Evolutionary conservation across 225 moss, liverwort and hornwort species (phyloP), one percentile per base, ranked within the genome.

Genomic region (Rhytidiadelphus loreus): DNA sequence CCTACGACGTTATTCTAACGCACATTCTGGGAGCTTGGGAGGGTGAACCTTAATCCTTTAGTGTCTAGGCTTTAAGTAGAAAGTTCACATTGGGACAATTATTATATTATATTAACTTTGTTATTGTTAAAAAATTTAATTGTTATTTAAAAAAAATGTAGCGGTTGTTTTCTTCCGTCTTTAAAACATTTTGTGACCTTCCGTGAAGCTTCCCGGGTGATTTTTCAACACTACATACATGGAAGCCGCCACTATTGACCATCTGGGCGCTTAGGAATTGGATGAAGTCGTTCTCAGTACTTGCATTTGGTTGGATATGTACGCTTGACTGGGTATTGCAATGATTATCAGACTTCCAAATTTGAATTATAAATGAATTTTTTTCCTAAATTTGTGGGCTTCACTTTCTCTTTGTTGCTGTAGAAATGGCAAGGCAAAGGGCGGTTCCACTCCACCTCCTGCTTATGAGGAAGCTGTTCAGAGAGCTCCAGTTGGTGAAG

Each of bases 381-480:
- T 13, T 62, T 37, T 64, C 76, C 60, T 62, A 22, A 30, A n/a
- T 62, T 29, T 80, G 8, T 50, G 55, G 63, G 35, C 88, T 78
- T 12, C 65, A 35, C 20, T 43, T 59, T 29, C 66, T 11, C 30
- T 63, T 84, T 63, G 21, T 28, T 63, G 52, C 77, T 91, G 88
- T 83, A 97, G 92, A 83, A 91, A 91, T 77, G 88, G 84, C 39
- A 92, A 92, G 83, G 85, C 92, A 39, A 95, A 89, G 77, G 94
- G 92, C 26, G 85, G 91, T 55, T 91, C 91, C 33, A 93, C 92
- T 57, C 90, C 91, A 83, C 95, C 95, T 87, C 95, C 95, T 86
- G 92, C 91, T 9, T 95, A 95, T 76, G 95, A 95, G 82, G 95
- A 95, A 88, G 93, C 93, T 41, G 90, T 93, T 32, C 88, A 89